Evolutionary conservation across 2,329 filamentous ascomycete species (phyloP), one percentile per base, ranked within the genome.

Genomic region (Aspergillus sp.): DNA sequence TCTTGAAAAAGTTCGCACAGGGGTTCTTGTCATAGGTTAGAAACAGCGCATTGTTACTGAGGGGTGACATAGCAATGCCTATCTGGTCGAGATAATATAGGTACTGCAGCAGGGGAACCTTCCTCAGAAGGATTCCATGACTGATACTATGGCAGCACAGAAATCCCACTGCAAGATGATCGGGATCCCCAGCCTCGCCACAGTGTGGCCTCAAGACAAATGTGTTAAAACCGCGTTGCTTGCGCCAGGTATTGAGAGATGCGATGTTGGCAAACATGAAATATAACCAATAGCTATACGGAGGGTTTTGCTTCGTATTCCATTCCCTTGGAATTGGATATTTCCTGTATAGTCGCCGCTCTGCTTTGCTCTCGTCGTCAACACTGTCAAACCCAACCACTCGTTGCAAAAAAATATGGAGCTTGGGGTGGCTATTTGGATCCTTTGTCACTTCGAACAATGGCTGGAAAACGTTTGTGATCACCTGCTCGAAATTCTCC

Each of bases 211-310:
- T 87, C 55, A 99, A 82, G 17, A 96, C 83, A 74, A 99, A 96
- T 0, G 95, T 99, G 76, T 96, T 99, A 84, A 98, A 97, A 0
- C 93, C 93, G 54, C 94, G 89, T 72, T 89, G 88, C 72, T 92
- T 94, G 47, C 95, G 88, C 90, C 91, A 97, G 60, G 89, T 86
- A 73, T 99, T 99, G 68, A 99, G 84, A 9, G 93, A 97, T 0
- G 90, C 85, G 76, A 97, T 92, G 76, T 99, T 99, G 64, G 95
- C 89, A 72, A 95, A 98, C 56, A 98, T 84, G 72, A 97, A 96
- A 79, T 99, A 99, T 72, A 98, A 91, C 95, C 95, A 99, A 79
- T 99, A 99, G 74, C 91, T 97, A 80, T 99, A 99, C 0, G 95
- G 95, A 13, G 95, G 95, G 72, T 99, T 99, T 76, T 98, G 93